Evolutionary conservation across 768 basidiomycete species (phyloP).

Genomic region (Infundibulicybe gibba): DNA sequence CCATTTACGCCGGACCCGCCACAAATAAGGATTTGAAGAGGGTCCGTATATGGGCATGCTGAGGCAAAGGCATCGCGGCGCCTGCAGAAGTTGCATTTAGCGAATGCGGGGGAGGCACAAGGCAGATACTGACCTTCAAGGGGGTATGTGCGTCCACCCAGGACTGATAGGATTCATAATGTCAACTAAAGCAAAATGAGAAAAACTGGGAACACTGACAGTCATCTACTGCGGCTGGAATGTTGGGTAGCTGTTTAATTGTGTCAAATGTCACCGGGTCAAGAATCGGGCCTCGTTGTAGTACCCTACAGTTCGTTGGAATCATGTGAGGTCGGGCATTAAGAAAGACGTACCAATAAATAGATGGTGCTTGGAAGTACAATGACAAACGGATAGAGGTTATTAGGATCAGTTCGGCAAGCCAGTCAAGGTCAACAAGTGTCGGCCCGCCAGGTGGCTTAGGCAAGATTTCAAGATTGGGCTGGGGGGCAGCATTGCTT

Average conservation of each 20-base stretch:
- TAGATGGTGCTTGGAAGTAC: constrained; percentile 67
- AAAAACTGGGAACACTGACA: constrained; percentile 26
- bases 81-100: constrained; percentile 18
- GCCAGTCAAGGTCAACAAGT: constrained; percentile 56
- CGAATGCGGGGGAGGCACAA: background rate
- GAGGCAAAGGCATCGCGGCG: constrained; percentile 65
- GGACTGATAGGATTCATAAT: constrained; percentile 28
- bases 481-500: constrained; percentile 61
- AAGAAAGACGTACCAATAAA: constrained; percentile 54
- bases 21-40: constrained; percentile 66
- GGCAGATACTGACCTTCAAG: constrained; percentile 41
- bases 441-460: constrained; percentile 63
- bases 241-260: constrained; percentile 57
- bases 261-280: constrained; percentile 66
- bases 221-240: constrained; percentile 71
- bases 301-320: constrained; percentile 42
- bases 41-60: constrained; percentile 68
- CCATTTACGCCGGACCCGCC: constrained; percentile 68
- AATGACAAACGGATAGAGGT: constrained; percentile 75
- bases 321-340: background rate
- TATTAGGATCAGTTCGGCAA: constrained; percentile 76
- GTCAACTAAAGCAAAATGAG: background rate
- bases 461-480: constrained; percentile 71
- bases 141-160: constrained; percentile 77
- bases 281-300: constrained; percentile 81